Evolutionary conservation across 2,329 filamentous ascomycete genomes (phyloP), one percentile per base, ranked within the genome.

Genomic region (Endocalyx cinctus): DNA sequence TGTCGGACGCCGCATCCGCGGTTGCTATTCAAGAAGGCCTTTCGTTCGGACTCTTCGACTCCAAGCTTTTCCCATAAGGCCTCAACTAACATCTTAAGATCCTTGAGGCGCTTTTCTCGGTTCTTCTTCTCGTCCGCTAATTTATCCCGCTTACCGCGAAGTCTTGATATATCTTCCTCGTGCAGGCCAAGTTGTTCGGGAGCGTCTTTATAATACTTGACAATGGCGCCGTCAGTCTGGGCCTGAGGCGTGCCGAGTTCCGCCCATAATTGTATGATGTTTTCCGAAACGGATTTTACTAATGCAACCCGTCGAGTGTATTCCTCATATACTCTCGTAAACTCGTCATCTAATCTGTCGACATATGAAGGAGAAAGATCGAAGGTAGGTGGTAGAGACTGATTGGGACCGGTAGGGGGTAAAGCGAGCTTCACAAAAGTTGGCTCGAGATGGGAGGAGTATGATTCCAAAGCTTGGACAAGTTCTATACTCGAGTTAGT

Each of bases 111-210:
- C 62, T 79, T 79, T 62, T 96, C 88, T 22, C 90, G 83, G 41
- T 71, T 75, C 58, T 82, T 84, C 72, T 96, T 97, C 67, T 98
- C 92, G 4, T 94, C 84, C 0, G 84, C 55, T 19, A 98, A 72
- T 54, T 85, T 89, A 45, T 96, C 89, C 40, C 84, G 81, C 66
- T 80, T 88, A 11, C 68, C 62, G 37, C 77, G 77, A 31, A 98
- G 71, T 17, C 83, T 74, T 12, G 71, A 69, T 17, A 98, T 63
- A 51, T 98, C 90, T 35, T 94, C 83, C 55, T 88, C 81, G 56
- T 95, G 90, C 19, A 98, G 70, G 7, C 94, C 92, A 17, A 98
- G 75, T 60, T 97, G 90, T 59, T 98, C 92, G 0, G 92, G 92
- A 5, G 88, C 76, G 39, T 96, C 87, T 40, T 87, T 82, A 57